Percentiles rank a stretch among this genome's conserved stretches.
Conservation (phyloP, 192 early-diverging fungal species). For the Helicostylum pulchrum region DNA sequence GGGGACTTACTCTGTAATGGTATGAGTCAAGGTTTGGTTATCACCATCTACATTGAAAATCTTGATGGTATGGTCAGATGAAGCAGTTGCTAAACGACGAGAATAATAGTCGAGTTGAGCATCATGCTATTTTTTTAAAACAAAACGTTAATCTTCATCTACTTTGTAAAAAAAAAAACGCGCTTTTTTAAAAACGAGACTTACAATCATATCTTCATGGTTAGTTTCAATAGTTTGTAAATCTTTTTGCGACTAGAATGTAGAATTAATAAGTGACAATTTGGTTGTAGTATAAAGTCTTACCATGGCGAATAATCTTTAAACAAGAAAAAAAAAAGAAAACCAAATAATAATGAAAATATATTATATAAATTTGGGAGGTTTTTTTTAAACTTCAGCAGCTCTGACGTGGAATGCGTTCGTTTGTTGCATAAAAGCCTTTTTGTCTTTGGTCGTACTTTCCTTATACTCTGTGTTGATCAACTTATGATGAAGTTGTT, state of each 20-base stretch:
- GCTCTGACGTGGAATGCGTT: no score
- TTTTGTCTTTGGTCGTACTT: no score
- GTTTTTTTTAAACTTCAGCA: neutral
- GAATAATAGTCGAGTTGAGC: slow-evolving; percentile 66
- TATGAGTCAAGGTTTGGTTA: slow-evolving; percentile 60
- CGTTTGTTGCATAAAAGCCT: no score
- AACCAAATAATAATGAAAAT: no score
- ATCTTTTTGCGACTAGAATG: slow-evolving; percentile 23
- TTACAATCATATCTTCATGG: slow-evolving; percentile 87
- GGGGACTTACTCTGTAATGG: slow-evolving; percentile 61
- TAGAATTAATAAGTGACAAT: neutral
- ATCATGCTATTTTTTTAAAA: slow-evolving; percentile 53
- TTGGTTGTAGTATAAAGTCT: no score
- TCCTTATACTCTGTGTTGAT: no score
- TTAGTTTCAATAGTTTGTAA: slow-evolving; percentile 73
- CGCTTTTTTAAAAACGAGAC: slow-evolving; percentile 14
- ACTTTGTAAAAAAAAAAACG: neutral
- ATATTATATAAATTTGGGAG: neutral
- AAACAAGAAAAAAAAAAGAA: neutral
- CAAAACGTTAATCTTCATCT: neutral
- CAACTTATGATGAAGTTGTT: no score
- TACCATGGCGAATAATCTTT: neutral
- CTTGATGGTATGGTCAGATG: slow-evolving; percentile 91
- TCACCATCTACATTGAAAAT: slow-evolving; percentile 89
- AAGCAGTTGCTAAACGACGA: slow-evolving; percentile 94